These are phyloP conservation scores for Calonectria pseudoturangicola DNA, from an alignment of 2,329 filamentous ascomycete genomes.

Conservation along the genomic window DNA sequence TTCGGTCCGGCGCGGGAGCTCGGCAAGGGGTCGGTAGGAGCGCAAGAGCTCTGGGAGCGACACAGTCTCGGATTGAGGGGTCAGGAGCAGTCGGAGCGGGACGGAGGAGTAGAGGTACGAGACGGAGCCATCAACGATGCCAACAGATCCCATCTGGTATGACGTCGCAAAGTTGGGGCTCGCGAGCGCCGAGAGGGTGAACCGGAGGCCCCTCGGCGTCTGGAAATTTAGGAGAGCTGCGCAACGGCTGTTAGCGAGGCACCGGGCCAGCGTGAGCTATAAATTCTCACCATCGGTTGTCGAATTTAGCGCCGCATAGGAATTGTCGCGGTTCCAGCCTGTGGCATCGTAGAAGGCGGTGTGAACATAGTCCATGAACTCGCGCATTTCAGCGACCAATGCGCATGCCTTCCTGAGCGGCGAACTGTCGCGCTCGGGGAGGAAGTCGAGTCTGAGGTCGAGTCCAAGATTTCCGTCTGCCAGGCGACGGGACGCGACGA, in stretches of 20 bases:
- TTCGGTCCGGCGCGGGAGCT: conserved; percentile 66
- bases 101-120: conserved; percentile 97
- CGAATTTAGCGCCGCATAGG: conserved; percentile 89
- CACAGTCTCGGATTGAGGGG: conserved; percentile 82
- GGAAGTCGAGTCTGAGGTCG: conserved; percentile 9
- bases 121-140: conserved; percentile 95
- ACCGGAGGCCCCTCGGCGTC: conserved; percentile 87
- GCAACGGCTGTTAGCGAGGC: conserved; percentile 45
- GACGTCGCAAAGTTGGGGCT: conserved; percentile 95
- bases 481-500: conserved; percentile 9
- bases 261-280: conserved; percentile 18
- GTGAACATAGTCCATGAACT: conserved; percentile 98
- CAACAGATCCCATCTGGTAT: conserved; percentile 92
- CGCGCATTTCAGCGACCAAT: conserved; percentile 79
- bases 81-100: conserved; percentile 79
- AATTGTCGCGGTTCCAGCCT: conserved; percentile 93
- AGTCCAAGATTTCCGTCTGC: conserved; percentile 9
- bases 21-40: conserved; percentile 87
- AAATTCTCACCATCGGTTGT: conserved; percentile 81
- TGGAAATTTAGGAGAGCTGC: conserved; percentile 90
- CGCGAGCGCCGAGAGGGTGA: conserved; percentile 93
- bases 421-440: conserved; percentile 29
- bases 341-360: conserved; percentile 91
- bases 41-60: conserved; percentile 85
- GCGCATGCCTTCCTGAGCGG: conserved; percentile 53